These are phyloP conservation scores for Phellopilus nigrolimitatus DNA, from an alignment of 1,284 basidiomycete species.

Conservation along the genomic window DNA sequence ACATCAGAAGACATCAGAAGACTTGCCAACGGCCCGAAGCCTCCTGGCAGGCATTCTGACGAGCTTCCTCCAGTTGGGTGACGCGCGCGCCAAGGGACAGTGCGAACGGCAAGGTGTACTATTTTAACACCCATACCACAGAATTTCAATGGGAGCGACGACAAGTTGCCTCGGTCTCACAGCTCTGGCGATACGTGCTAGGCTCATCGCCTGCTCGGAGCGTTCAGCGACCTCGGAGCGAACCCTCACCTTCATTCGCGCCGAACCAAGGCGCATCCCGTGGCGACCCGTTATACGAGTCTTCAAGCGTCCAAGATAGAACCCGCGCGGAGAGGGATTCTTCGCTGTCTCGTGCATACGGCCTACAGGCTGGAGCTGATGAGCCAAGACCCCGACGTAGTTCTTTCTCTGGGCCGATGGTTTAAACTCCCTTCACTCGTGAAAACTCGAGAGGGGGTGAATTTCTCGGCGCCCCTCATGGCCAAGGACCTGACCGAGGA, in stretches of 20 bases:
- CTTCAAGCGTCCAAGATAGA: not conserved
- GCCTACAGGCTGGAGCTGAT: not conserved
- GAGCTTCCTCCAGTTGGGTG: conserved; percentile 59
- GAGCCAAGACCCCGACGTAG: not conserved
- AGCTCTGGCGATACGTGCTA: not conserved
- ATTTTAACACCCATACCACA: conserved; percentile 54
- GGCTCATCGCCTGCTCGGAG: not conserved
- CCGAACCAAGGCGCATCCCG: not conserved
- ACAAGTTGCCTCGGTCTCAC: conserved; percentile 1
- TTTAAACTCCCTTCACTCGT: not conserved
- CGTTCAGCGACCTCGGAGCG: conserved; percentile 1
- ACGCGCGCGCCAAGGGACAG: conserved; percentile 36
- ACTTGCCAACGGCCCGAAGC: conserved; percentile 23
- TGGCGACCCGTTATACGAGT: not conserved
- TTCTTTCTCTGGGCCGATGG: not conserved
- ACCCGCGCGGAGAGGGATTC: not conserved
- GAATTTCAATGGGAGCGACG: conserved; percentile 56
- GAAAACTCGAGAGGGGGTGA: not conserved
- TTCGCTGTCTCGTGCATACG: not conserved
- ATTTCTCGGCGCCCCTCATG: not conserved
- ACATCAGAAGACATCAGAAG: conserved; percentile 11
- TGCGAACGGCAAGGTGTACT: conserved; percentile 47
- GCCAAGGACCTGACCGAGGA: conserved; percentile 2
- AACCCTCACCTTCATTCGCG: not conserved
- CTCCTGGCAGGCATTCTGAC: conserved; percentile 27